These are phyloP conservation scores for Aquilaria sinensis DNA, from an alignment of 345 rosid genomes.

Conservation along the genomic window DNA sequence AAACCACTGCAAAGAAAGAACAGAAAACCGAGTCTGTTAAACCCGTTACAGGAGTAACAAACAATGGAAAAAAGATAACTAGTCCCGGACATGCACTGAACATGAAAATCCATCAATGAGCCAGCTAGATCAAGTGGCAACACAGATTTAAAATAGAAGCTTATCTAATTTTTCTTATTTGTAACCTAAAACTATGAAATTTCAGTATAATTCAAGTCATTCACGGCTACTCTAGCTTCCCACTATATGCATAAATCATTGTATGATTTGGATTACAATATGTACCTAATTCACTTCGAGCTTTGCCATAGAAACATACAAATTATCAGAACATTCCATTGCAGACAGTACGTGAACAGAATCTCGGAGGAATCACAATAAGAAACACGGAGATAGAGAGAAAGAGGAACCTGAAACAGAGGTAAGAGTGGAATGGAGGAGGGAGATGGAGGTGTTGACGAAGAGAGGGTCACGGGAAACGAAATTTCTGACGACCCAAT, in stretches of 20 bases:
- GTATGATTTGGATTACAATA: too few species aligned
- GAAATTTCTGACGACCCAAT: slow-evolving; percentile 46
- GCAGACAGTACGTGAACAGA: background rate
- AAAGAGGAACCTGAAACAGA: slow-evolving; percentile 59
- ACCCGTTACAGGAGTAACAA: background rate
- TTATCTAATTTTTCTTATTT: too few species aligned
- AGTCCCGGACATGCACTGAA: too few species aligned
- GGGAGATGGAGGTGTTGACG: slow-evolving; percentile 85
- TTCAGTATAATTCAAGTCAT: too few species aligned
- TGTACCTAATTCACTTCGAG: background rate
- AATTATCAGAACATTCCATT: background rate
- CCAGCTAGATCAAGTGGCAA: too few species aligned
- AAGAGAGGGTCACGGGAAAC: slow-evolving; percentile 82
- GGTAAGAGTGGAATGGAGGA: slow-evolving; percentile 73
- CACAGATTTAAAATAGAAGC: too few species aligned
- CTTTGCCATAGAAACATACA: background rate
- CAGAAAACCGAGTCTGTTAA: slow-evolving; percentile 1
- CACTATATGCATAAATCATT: too few species aligned
- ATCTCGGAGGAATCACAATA: background rate
- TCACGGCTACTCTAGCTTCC: too few species aligned
- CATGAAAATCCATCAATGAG: too few species aligned
- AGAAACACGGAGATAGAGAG: background rate
- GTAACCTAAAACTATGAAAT: too few species aligned
- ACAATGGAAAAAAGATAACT: background rate
- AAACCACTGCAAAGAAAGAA: slow-evolving; percentile 50